Evolutionary conservation across 2,329 filamentous ascomycete species (phyloP), one percentile per base, ranked within the genome.

Genomic region (Juglanconis sp.): DNA sequence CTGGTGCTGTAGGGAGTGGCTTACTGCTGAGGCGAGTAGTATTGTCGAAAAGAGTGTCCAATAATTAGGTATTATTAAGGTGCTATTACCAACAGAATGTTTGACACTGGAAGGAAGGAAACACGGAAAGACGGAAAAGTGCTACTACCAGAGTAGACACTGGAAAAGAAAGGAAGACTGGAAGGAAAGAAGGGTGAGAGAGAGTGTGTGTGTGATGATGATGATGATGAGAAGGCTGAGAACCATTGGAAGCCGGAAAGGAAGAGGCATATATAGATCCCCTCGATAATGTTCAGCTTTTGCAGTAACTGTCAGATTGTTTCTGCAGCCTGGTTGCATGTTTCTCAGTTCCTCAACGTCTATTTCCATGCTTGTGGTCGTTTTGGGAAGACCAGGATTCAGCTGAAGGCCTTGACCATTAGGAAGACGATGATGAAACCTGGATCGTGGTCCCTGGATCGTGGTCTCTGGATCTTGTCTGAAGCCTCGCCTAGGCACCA

Each of bases 111-210:
- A 34, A 36, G 40, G 42, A 47, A 36, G 36, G 32, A 47, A 24
- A 38, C 30, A 34, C 24, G 32, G 30, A 49, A 40, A 9, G 38
- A 42, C 38, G 32, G 42, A 55, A 55, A 36, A 48, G 53, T 55
- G 53, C 13, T 32, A 47, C 53, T 47, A 36, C 53, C 53, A 47
- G 53, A 55, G 53, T 55, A 55, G n/a, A 55, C 53, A 55, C 53
- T 55, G 35, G 24, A 42, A 55, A 42, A 47, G 32, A 55, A 55
- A 9, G 31, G 34, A 55, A 35, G 53, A 55, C 24, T 48, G 40
- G 48, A 53, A 47, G 53, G 40, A 47, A 32, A 55, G 42, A 13
- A 15, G 24, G 32, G 3, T 50, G 53, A 31, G 47, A 36, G 53
- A 34, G 42, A 46, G 53, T 48, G 34, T 17, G 53, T 47, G 34